phyloP scores from a whole-genome alignment of 371 early-diverging fungal genomes.

The Mortierella sp. region DNA sequence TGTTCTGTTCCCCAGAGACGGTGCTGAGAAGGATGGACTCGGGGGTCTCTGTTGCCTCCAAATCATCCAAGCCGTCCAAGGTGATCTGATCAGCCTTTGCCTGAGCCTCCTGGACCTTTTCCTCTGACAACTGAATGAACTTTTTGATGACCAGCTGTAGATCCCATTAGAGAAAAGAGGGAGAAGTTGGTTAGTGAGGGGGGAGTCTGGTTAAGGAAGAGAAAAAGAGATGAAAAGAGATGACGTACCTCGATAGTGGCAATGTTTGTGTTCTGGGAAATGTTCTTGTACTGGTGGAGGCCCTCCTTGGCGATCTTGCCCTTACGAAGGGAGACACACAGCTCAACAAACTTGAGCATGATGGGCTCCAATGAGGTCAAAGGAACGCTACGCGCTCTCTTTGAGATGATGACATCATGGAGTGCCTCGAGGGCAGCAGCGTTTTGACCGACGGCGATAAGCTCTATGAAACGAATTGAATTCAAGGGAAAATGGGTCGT shows the following conservation, averaged over 20 bases:
- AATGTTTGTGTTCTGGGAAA: slow-evolving; percentile 94
- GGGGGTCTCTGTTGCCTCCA: slow-evolving; percentile 96
- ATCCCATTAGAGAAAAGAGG: neutral
- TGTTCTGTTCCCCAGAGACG: slow-evolving; percentile 93
- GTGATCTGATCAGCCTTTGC: slow-evolving; percentile 91
- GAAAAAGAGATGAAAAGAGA: neutral
- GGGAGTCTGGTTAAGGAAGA: neutral
- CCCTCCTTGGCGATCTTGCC: slow-evolving; percentile 96
- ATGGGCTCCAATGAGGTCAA: slow-evolving; percentile 90
- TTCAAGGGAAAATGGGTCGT: neutral
- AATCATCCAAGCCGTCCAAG: slow-evolving; percentile 88
- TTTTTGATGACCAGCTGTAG: slow-evolving; percentile 81
- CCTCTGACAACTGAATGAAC: slow-evolving; percentile 89
- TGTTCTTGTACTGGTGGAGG: slow-evolving; percentile 96
- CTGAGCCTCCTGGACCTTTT: slow-evolving; percentile 92
- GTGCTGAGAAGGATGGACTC: slow-evolving; percentile 95
- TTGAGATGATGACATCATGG: slow-evolving; percentile 91
- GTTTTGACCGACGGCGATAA: slow-evolving; percentile 91
- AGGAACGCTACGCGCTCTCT: slow-evolving; percentile 86
- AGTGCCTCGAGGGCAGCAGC: slow-evolving; percentile 90
- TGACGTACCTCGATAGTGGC: slow-evolving; percentile 84
- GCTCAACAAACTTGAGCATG: slow-evolving; percentile 92
- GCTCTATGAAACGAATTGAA: slow-evolving; percentile 72
- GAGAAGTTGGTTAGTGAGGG: neutral
- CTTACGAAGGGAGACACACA: slow-evolving; percentile 89